Percentiles rank a stretch among this genome's conserved stretches.
Evolutionary conservation across 306 rosid species (phyloP).

Genomic region (Fragaria nilgerrensis): DNA sequence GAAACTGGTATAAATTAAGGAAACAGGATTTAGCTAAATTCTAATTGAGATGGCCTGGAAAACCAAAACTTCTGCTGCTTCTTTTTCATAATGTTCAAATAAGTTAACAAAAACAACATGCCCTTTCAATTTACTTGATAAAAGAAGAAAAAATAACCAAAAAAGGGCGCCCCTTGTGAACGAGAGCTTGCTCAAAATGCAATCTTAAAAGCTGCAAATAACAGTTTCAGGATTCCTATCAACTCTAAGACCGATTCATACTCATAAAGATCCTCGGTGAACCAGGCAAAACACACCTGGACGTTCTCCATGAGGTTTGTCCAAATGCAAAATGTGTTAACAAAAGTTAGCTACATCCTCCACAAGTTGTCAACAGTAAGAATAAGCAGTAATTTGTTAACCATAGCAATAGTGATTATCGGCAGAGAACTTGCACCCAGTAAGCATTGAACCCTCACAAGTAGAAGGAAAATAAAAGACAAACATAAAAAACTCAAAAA

Average conservation of each 20-base stretch:
- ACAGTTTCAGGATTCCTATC: not conserved
- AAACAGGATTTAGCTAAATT: not conserved
- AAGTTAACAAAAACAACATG: not conserved
- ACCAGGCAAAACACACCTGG: not conserved
- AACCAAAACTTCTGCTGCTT: not conserved
- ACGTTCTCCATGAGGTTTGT: not conserved
- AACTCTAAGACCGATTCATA: not conserved
- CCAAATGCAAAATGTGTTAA: not conserved
- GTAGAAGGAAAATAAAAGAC: too few relatives aligned
- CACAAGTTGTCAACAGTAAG: not conserved
- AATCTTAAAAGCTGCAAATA: too few relatives aligned
- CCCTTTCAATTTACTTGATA: too few relatives aligned
- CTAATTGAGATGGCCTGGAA: not conserved
- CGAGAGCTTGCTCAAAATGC: not conserved
- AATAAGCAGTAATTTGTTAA: too few relatives aligned
- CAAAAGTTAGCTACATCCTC: not conserved
- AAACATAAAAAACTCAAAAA: too few relatives aligned
- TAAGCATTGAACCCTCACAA: too few relatives aligned
- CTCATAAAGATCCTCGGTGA: not conserved
- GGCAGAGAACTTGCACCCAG: too few relatives aligned
- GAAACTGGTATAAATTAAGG: not conserved
- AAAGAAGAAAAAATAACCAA: too few relatives aligned
- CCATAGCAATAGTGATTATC: too few relatives aligned
- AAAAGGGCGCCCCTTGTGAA: not conserved
- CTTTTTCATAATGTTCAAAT: not conserved